Base-by-base conservation (phyloP, 805 yeast species). In the Starmerella etchellsii region DNA sequence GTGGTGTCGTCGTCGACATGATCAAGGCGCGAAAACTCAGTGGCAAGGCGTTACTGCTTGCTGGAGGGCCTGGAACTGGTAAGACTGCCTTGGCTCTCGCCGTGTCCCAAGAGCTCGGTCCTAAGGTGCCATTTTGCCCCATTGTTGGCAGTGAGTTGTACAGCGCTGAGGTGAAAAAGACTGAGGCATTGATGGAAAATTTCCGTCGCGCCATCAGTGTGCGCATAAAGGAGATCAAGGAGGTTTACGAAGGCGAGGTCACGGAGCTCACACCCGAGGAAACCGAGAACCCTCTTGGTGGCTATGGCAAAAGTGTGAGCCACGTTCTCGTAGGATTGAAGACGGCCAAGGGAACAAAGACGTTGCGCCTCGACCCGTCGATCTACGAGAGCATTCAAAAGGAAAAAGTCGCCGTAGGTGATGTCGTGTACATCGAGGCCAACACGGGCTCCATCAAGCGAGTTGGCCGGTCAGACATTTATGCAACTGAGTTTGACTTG, bases 31-130 rank as follows among this genome's bases (percentile, higher is more conserved):
- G 83, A 54, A 83, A 78, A 61, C 81, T 91, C 78, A 80, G 94
- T 38, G 98, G 98, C 23, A 81, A 88, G 56, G 97, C 95, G n/a
- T 76, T 91, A 38, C 64, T 91, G 45, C 69, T 91, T 40, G 97
- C 98, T 1, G 98, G 98, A 39, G 94, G 94, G 5, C 97, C 98
- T 9, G 95, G 97, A 0, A 88, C 97, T 5, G 98, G 98, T 58
- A 91, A 91, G 60, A 91, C 98, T 2, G 98, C 98, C 1, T 70
- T 91, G 54, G 97, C 97, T 0, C 69, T 91, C 54, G 98, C 96
- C 1, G 77, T 91, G 42, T 83, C 96, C 3, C 97, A 91, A 60
- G 95, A 84, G 59, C 69, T 91, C 53, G 98, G 98, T 4, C 91
- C 94, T 30, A 85, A 88, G 57, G 97, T 91, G 40, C 98, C 98